Evolutionary conservation across 148 eudicot genomes (phyloP).

Genomic region (Nyssa sinensis): DNA sequence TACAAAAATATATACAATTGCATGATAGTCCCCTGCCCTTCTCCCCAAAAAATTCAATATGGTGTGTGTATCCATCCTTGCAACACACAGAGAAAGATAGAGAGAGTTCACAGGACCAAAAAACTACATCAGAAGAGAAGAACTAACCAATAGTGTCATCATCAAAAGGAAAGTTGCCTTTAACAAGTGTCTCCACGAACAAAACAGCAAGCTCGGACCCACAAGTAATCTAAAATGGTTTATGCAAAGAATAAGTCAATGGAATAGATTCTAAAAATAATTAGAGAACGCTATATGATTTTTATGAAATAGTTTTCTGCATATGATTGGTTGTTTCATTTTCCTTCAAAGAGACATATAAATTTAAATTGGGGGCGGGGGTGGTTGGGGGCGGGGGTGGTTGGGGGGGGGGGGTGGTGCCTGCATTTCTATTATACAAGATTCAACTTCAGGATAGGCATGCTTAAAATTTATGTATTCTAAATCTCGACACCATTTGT

Average conservation of each 20-base stretch:
- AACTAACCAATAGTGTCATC: constrained; percentile 72
- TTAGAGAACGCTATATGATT: background rate
- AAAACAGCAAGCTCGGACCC: constrained; percentile 89
- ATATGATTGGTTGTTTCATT: background rate
- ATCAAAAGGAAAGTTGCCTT: constrained; percentile 64
- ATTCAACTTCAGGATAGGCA: background rate
- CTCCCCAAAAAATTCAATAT: background rate
- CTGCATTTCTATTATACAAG: background rate
- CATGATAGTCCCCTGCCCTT: background rate
- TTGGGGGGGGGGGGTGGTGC: too few species aligned
- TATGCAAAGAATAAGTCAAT: constrained; percentile 4
- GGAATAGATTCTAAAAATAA: background rate
- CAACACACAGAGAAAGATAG: background rate
- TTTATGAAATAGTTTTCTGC: background rate
- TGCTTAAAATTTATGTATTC: too few species aligned
- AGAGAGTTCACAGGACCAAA: background rate
- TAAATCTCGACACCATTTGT: background rate
- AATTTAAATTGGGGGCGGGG: too few species aligned
- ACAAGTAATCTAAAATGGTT: constrained; percentile 65
- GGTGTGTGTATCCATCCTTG: background rate
- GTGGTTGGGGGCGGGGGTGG: too few species aligned
- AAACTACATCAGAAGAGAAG: background rate
- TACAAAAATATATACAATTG: background rate
- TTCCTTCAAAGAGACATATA: background rate
- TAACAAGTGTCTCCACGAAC: constrained; percentile 78